Conservation (phyloP, 2,329 filamentous ascomycete genomes). For the Talaromyces sp. region DNA sequence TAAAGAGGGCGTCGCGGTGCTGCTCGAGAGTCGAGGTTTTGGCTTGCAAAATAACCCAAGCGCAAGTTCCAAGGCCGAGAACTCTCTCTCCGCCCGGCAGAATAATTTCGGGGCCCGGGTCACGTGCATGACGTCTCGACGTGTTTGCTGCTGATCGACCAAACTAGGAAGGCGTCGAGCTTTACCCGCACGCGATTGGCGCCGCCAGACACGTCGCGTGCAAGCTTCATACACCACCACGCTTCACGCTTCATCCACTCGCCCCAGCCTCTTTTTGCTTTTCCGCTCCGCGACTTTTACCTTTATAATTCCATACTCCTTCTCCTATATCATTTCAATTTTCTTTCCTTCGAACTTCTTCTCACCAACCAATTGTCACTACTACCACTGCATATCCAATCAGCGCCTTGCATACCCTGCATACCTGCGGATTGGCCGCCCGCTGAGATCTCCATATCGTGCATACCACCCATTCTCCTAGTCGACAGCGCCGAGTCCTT, state of each 20-base stretch:
- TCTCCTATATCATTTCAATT: conserved; percentile 6
- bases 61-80: conserved; percentile 2
- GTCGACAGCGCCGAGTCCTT: conserved; percentile 22
- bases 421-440: conserved; percentile 21
- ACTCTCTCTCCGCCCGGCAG: conserved; percentile 9
- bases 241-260: not conserved
- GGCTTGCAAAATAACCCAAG: not conserved
- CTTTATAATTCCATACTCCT: not conserved
- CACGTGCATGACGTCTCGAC: conserved; percentile 23
- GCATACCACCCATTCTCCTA: conserved; percentile 28
- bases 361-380: not conserved
- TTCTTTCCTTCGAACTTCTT: not conserved
- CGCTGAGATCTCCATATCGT: conserved; percentile 16
- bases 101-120: conserved; percentile 6
- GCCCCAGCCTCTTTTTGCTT: conserved; percentile 18
- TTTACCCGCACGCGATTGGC: conserved; percentile 28
- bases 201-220: conserved; percentile 36
- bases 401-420: conserved; percentile 9
- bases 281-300: conserved; percentile 15
- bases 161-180: not conserved
- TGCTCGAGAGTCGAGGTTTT: not conserved
- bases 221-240: conserved; percentile 11
- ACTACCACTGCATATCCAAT: conserved; percentile 4
- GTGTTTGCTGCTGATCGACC: not conserved
- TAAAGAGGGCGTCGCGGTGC: conserved; percentile 9